Evolutionary conservation across 2,329 filamentous ascomycete genomes (phyloP), one percentile per base, ranked within the genome.

Genomic region (Fusarium sp.): DNA sequence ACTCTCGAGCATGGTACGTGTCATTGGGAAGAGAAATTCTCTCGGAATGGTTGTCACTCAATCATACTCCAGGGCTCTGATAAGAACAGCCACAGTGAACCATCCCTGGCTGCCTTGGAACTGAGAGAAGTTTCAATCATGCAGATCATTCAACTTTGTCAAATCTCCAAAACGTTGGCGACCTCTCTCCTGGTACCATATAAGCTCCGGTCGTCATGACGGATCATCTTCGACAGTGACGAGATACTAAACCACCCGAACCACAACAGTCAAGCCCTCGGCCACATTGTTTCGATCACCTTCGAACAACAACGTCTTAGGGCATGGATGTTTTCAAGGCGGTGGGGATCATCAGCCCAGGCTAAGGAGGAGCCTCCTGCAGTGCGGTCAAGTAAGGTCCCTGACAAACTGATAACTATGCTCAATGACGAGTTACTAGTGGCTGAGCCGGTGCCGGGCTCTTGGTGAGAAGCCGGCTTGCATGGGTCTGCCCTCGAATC

Each of bases 361-460:
- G 43, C 65, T 56, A 48, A 37, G 51, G 64, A 66, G 60, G 35
- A 62, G 49, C 65, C 54, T 68, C 65, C 60, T 68, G 65, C 65
- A 65, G 50, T 53, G 25, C 35, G 45, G 58, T 41, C 39, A 41
- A 62, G 50, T 40, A 35, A 58, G 41, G 49, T 62, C 56, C 57
- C 51, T 67, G 51, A 49, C 43, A 61, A 58, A 48, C 43, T 62
- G 60, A 66, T 45, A 30, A 30, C 27, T 30, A 45, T 65, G 45
- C 54, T 65, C 49, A 65, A 66, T 65, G 56, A 67, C 66, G 56
- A 69, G 65, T 67, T 56, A 27, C 51, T 62, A 69, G 65, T 68
- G 66, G 65, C 62, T 57, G 45, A 66, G 65, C 50, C 39, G 56
- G 41, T 62, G 62, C 51, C 50, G 44, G 60, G 52, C 50, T 69